Conservation (phyloP, 1,284 basidiomycete genomes). For the Ceratobasidium sp. region DNA sequence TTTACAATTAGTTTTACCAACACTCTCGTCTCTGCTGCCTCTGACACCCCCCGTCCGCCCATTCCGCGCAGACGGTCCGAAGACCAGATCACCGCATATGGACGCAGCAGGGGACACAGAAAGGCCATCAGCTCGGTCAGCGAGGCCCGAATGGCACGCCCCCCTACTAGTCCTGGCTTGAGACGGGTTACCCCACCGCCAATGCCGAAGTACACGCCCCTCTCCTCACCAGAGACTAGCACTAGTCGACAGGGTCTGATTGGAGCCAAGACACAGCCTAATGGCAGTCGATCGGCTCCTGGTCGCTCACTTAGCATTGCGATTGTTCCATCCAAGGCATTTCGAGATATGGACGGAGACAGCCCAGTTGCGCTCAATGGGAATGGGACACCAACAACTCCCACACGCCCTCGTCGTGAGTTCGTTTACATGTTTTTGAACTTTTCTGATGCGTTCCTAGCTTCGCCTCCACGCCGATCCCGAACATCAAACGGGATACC, state of each 20-base stretch:
- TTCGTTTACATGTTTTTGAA: conserved; percentile 3
- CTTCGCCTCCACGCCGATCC: conserved; percentile 59
- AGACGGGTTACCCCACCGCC: conserved; percentile 16
- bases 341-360: conserved; percentile 25
- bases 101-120: conserved; percentile 20
- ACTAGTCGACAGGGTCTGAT: conserved; percentile 23
- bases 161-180: conserved; percentile 32
- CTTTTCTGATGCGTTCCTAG: conserved; percentile 39
- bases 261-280: neutral
- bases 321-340: conserved; percentile 20
- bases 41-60: conserved; percentile 2
- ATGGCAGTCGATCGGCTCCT: conserved; percentile 6
- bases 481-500: conserved; percentile 56
- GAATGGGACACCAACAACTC: conserved; percentile 15
- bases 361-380: conserved; percentile 14
- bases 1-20: conserved; percentile 36
- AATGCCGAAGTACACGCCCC: conserved; percentile 15
- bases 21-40: neutral
- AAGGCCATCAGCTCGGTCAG: conserved; percentile 29
- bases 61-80: conserved; percentile 18
- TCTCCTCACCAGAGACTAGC: neutral
- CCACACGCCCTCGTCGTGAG: neutral
- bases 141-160: conserved; percentile 29
- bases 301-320: conserved; percentile 18
- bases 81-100: conserved; percentile 7